Evolutionary conservation across 2,329 filamentous ascomycete genomes (phyloP), one percentile per base, ranked within the genome.

Genomic region (Capronia coronata): DNA sequence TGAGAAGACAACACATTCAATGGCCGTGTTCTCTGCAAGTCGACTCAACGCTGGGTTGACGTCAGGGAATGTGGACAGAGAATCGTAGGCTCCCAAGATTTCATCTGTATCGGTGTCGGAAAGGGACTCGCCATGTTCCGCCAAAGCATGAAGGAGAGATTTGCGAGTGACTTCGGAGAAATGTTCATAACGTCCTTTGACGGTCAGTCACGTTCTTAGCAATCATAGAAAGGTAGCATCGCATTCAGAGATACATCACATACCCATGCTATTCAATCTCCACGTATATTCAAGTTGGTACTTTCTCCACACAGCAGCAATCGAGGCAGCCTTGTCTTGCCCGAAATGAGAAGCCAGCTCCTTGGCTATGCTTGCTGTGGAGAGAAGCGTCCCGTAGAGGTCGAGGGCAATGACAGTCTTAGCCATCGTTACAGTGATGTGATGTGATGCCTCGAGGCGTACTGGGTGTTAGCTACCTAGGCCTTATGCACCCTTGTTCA

Each of bases 211-310:
- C n/a, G n/a, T n/a, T n/a, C n/a, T n/a, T n/a, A n/a, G n/a, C n/a
- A n/a, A n/a, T n/a, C n/a, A n/a, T n/a, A n/a, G n/a, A n/a, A n/a
- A n/a, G n/a, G n/a, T n/a, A n/a, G n/a, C n/a, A n/a, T n/a, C n/a
- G n/a, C n/a, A n/a, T n/a, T n/a, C n/a, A n/a, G 34, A 18, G 19
- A 25, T 34, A 44, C 16, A 41, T n/a, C n/a, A n/a, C 70, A 54
- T 69, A 84, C 85, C 75, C 84, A 89, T 89, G 71, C 79, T 83
- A 61, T 82, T 88, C 56, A 84, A 67, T 44, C 85, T 73, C 83
- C 83, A 89, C 32, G 84, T 87, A 60, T 88, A 90, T 65, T 88
- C 85, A 7, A 89, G 71, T 65, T 89, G 85, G 61, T 83, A 83
- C 23, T 76, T 75, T 48, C 85, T 73, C 78, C 84, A 87, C 61